Evolutionary conservation across 164 flowering plant genomes (phyloP), one percentile per base, ranked within the genome.

Genomic region (Litsea cubeba): DNA sequence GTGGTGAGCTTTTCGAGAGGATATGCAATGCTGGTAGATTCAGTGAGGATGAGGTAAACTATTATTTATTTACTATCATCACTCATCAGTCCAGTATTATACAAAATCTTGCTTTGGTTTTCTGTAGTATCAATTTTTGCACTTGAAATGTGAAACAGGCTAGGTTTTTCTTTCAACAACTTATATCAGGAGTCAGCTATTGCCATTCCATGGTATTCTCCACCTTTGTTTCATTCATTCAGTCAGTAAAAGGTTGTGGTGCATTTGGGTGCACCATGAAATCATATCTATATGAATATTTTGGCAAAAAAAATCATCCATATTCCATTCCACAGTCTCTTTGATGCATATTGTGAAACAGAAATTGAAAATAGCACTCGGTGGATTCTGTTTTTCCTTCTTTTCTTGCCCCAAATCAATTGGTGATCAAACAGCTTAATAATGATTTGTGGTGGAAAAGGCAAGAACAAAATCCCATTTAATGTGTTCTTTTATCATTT

Each of bases 131-230:
- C 25, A n/a, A 28, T 68, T 68, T 28, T 40, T 46, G 71, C n/a
- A 40, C 11, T 40, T 40, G 46, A 40, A 40, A 40, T 40, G 46
- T 40, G 46, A 40, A 40, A 35, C 90, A 92, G 96, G 94, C 93
- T 17, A 87, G 93, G 74, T 94, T 84, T 77, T 94, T 88, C 88
- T 94, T 94, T 71, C 98, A 90, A 82, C 98, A 94, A 79, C 84
- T 94, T 69, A 88, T 94, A 79, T 94, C 98, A n/a, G 97, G 98
- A 80, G 95, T 94, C 76, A 89, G 94, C 76, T 94, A 92, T 79
- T 94, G 98, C 64, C 98, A 92, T 78, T 85, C 97, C 26, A 92
- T 92, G 96, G 98, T 94, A 84, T 60, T 25, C 3, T 25, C 24
- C 32, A 5, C 70, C 32, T 5, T 54, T 14, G 18, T 14, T 54